Conservation (phyloP, 129 eudicot genomes). For the Flaveria trinervia region DNA sequence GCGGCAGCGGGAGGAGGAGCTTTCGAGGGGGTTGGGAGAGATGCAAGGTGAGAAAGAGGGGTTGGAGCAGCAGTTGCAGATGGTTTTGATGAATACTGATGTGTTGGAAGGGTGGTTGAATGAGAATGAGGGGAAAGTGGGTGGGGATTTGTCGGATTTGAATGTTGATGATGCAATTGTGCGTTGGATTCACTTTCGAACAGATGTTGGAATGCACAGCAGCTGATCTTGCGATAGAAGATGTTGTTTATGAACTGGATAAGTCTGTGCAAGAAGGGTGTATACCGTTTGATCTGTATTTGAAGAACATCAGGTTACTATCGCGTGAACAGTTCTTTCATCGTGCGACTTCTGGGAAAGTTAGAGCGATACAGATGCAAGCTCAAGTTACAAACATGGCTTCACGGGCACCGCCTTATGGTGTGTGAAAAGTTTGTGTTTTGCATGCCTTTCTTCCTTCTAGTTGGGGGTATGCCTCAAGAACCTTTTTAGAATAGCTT, state of each 20-base stretch:
- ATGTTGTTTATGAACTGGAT: slow-evolving; percentile 71
- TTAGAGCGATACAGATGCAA: slow-evolving; percentile 82
- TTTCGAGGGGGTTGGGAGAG: slow-evolving; percentile 59
- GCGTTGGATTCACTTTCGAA: slow-evolving; percentile 61
- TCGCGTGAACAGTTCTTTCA: slow-evolving; percentile 89
- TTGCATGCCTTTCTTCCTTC: slow-evolving; percentile 9
- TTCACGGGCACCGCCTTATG: slow-evolving; percentile 65
- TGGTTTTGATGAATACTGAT: slow-evolving; percentile 67
- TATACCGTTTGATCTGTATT: slow-evolving; percentile 78
- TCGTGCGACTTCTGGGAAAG: slow-evolving; percentile 68
- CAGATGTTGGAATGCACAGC: slow-evolving; percentile 87
- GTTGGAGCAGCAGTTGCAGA: slow-evolving; percentile 76
- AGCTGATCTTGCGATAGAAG: slow-evolving; percentile 86
- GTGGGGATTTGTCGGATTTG: slow-evolving; percentile 32
- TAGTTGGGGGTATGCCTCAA: slow-evolving; percentile 23
- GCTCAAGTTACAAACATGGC: slow-evolving; percentile 88
- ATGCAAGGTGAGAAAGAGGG: slow-evolving; percentile 79
- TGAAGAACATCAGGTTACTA: slow-evolving; percentile 75
- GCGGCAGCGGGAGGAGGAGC: slow-evolving; percentile 53
- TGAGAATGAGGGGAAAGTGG: slow-evolving; percentile 65
- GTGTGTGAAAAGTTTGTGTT: slow-evolving; percentile 22
- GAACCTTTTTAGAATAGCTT: slow-evolving; percentile 18
- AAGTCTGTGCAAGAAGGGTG: slow-evolving; percentile 83
- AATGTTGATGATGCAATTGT: slow-evolving; percentile 60
- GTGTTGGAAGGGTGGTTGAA: slow-evolving; percentile 77